A percentile compares a stretch with the other conserved stretches of the same genome.
Conservation (phyloP, 345 rosid species). For the Rhodamnia rubescens region DNA sequence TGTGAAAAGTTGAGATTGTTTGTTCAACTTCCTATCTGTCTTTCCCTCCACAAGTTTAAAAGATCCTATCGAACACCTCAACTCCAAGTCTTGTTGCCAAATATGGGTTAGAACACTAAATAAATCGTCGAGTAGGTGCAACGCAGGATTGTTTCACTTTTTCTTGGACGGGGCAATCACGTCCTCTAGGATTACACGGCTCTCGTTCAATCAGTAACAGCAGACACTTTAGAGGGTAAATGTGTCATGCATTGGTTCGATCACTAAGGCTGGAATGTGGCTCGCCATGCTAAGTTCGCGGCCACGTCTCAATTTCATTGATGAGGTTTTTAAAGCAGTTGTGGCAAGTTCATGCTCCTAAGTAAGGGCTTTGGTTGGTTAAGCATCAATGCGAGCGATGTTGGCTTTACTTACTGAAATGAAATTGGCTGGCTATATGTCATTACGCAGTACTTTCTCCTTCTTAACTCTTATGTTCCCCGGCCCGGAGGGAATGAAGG, state of each 20-base stretch:
- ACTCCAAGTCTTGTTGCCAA: neutral
- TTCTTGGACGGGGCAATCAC: neutral
- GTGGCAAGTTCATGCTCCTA: neutral
- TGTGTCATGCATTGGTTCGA: neutral
- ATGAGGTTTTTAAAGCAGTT: neutral
- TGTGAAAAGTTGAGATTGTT: neutral
- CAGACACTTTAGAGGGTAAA: neutral
- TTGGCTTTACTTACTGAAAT: neutral
- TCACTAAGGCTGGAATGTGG: neutral
- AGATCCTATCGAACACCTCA: neutral
- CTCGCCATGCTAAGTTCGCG: neutral
- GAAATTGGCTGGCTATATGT: neutral
- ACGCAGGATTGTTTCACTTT: neutral
- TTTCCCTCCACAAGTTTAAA: neutral
- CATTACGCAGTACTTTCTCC: neutral
- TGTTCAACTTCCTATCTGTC: neutral
- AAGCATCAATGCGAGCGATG: neutral
- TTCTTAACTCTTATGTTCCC: neutral
- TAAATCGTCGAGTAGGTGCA: neutral
- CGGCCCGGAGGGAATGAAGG: neutral
- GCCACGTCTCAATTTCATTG: neutral
- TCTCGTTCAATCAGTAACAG: neutral
- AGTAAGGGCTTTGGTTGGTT: neutral
- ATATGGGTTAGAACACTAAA: neutral
- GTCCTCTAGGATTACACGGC: neutral